phyloP scores from a whole-genome alignment of 805 yeast genomes.

The Suhomyces sp. region DNA sequence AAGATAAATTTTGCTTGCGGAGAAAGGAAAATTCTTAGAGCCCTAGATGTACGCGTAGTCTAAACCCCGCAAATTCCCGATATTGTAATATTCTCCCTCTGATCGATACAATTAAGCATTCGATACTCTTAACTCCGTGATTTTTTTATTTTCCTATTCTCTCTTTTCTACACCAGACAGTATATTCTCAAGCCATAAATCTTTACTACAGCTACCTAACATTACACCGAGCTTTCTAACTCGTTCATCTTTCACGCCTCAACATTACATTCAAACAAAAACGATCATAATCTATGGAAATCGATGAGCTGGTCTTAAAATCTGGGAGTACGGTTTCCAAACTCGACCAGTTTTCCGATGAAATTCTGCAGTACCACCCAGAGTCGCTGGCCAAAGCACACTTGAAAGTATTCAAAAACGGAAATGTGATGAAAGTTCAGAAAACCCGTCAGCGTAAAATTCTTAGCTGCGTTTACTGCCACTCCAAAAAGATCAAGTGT shows the following conservation, averaged over 20 bases:
- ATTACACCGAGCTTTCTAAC: not conserved
- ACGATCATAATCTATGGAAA: not conserved
- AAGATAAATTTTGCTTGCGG: not conserved
- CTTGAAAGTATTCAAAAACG: constrained; percentile 41
- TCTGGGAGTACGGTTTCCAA: not conserved
- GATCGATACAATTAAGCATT: not conserved
- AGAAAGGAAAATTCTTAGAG: not conserved
- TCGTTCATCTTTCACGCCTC: not conserved
- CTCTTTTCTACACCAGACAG: not conserved
- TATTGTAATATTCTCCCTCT: not conserved
- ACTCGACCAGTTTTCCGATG: not conserved
- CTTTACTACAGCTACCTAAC: not conserved
- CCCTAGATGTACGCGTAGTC: not conserved
- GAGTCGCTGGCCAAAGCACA: constrained; percentile 1
- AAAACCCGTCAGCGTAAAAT: constrained; percentile 59
- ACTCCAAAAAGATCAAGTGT: constrained; percentile 61
- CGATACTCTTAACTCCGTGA: not conserved
- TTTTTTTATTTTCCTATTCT: not conserved
- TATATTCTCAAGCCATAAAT: not conserved
- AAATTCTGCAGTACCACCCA: not conserved
- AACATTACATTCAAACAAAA: not conserved
- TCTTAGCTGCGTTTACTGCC: constrained; percentile 56
- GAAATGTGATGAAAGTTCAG: constrained; percentile 58
- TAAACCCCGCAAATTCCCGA: not conserved
- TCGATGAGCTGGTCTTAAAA: not conserved